Evolutionary conservation across 2,329 filamentous ascomycete genomes (phyloP).

Genomic region (Paecilomyces formosus): DNA sequence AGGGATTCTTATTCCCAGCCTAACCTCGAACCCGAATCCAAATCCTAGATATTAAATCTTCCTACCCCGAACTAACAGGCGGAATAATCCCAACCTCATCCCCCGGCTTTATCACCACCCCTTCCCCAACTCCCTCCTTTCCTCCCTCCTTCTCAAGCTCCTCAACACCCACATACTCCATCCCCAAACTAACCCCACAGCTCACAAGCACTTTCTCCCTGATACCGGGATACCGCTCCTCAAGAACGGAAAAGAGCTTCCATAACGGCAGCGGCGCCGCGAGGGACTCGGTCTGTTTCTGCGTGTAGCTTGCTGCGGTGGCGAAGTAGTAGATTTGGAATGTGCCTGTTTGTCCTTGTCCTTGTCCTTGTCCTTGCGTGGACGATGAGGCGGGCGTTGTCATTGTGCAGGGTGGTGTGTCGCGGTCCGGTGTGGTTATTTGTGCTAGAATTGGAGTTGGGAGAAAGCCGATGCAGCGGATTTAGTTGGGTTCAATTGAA

Average conservation of each 20-base stretch:
- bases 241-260: constrained; percentile 29
- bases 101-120: constrained; percentile 25
- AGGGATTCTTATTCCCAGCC: no score
- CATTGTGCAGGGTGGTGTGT: not conserved
- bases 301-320: constrained; percentile 33
- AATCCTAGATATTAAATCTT: no score
- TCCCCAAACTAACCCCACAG: constrained; percentile 35
- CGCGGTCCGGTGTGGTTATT: no score
- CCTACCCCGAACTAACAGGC: constrained; percentile 41
- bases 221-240: constrained; percentile 35
- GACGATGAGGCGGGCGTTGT: no score
- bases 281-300: constrained; percentile 31
- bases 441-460: no score
- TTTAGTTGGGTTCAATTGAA: no score
- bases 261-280: constrained; percentile 34
- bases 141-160: constrained; percentile 1
- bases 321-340: constrained; percentile 43
- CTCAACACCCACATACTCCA: constrained; percentile 37
- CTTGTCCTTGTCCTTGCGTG: not conserved
- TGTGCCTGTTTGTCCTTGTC: constrained; percentile 6
- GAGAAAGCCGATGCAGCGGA: no score
- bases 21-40: no score
- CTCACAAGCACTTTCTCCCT: constrained; percentile 28
- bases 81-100: constrained; percentile 42
- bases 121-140: constrained; percentile 1